Evolutionary conservation across 1,284 basidiomycete genomes (phyloP).

Genomic region (Xerocomus nothofagi): DNA sequence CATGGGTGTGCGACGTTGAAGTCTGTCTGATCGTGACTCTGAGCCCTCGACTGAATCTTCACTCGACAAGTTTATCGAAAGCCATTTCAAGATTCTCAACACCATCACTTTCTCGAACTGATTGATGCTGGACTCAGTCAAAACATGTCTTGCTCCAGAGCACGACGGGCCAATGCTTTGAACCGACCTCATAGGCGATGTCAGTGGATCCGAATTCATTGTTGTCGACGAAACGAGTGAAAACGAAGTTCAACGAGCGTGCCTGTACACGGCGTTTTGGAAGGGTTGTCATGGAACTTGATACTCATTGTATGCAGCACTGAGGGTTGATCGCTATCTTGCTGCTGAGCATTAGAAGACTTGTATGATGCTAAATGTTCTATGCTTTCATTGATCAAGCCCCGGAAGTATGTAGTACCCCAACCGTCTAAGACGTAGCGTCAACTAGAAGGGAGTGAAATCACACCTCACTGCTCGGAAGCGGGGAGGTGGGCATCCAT

Average conservation of each 20-base stretch:
- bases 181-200: conserved; percentile 11
- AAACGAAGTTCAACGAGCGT: conserved; percentile 23
- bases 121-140: neutral
- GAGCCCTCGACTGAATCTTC: neutral
- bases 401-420: too few species aligned
- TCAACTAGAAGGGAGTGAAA: too few species aligned
- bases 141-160: conserved; percentile 22
- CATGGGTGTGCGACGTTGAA: neutral
- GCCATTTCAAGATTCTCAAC: neutral
- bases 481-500: too few species aligned
- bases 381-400: conserved; percentile 4
- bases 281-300: conserved; percentile 11
- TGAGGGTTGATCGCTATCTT: conserved; percentile 9
- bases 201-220: conserved; percentile 29
- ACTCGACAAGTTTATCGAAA: neutral
- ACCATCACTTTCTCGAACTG: neutral
- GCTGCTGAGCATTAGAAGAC: neutral
- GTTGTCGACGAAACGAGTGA: conserved; percentile 31
- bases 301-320: conserved; percentile 14
- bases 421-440: too few species aligned
- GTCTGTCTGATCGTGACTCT: neutral
- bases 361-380: conserved; percentile 6
- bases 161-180: conserved; percentile 8
- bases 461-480: too few species aligned
- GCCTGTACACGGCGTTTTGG: conserved; percentile 18